These are phyloP conservation scores for Metschnikowia aberdeeniae DNA, from an alignment of 805 yeast species.

Conservation along the genomic window DNA sequence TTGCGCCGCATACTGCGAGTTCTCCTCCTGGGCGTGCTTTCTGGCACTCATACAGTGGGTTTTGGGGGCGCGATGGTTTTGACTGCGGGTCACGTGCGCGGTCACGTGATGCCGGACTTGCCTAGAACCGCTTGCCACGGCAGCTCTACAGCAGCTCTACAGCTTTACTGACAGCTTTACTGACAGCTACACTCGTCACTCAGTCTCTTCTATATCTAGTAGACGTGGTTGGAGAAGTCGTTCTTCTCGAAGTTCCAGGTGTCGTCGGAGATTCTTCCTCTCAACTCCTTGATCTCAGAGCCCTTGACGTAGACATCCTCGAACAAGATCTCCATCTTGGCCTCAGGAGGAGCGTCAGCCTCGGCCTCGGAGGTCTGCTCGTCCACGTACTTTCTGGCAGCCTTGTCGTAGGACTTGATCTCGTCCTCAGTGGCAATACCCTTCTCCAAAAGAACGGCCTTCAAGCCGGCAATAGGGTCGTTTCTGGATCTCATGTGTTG, in stretches of 20 bases:
- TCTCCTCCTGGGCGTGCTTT: conserved; percentile 31
- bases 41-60: neutral
- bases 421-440: conserved; percentile 91
- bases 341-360: conserved; percentile 91
- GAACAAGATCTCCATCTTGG: conserved; percentile 88
- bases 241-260: conserved; percentile 74
- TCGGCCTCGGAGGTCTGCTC: conserved; percentile 93
- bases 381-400: conserved; percentile 92
- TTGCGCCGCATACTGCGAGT: conserved; percentile 54
- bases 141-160: too few species aligned
- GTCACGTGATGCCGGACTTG: conserved; percentile 3
- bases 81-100: neutral
- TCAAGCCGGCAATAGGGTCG: conserved; percentile 96
- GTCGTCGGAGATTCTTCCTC: conserved; percentile 97
- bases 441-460: conserved; percentile 77
- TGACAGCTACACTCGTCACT: neutral
- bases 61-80: conserved; percentile 2
- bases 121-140: too few species aligned
- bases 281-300: conserved; percentile 82
- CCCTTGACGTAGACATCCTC: conserved; percentile 97
- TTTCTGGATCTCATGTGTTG: conserved; percentile 98
- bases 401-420: conserved; percentile 91
- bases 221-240: conserved; percentile 44
- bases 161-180: too few species aligned
- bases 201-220: conserved; percentile 22